A percentile compares a stretch with the other conserved stretches of the same genome.
Conservation (phyloP, 352 stramenopile genomes). For the Phytopythium aichiense region DNA sequence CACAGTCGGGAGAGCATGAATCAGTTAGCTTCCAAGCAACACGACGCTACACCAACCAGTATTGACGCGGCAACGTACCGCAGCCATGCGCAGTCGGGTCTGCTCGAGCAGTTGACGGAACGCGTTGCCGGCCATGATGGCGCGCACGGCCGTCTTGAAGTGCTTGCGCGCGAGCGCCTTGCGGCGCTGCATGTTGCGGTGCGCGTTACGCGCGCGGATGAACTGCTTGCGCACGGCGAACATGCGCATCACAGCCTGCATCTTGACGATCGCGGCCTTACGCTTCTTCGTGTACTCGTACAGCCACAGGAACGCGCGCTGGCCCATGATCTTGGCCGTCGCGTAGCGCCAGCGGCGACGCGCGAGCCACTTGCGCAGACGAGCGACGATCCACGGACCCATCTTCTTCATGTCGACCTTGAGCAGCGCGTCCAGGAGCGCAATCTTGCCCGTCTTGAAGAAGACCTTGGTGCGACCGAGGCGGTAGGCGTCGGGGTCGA, state of each 20-base stretch:
- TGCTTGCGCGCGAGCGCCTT: constrained; percentile 69
- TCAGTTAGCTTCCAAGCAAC: not conserved
- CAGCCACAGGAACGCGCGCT: constrained; percentile 80
- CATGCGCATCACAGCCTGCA: constrained; percentile 86
- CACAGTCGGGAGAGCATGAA: not conserved
- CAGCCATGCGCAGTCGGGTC: constrained; percentile 43
- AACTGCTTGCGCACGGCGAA: constrained; percentile 84
- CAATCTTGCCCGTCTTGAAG: constrained; percentile 91
- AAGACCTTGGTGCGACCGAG: constrained; percentile 89
- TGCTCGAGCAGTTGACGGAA: constrained; percentile 61
- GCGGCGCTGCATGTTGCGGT: constrained; percentile 61
- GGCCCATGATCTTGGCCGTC: constrained; percentile 77
- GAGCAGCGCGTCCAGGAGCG: constrained; percentile 79
- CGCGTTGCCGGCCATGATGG: constrained; percentile 58
- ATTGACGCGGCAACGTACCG: constrained; percentile 7
- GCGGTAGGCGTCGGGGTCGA: constrained; percentile 81
- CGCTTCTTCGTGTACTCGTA: constrained; percentile 69
- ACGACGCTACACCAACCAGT: not conserved
- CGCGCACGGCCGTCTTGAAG: constrained; percentile 63
- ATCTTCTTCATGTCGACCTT: constrained; percentile 90
- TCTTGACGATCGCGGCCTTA: constrained; percentile 73
- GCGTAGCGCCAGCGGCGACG: constrained; percentile 83
- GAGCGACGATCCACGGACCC: constrained; percentile 81
- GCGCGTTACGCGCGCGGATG: constrained; percentile 53
- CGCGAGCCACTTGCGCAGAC: constrained; percentile 81